Percentiles rank a stretch among this genome's conserved stretches.
Conservation (phyloP, 257 asterid species). For the Striga asiatica region DNA sequence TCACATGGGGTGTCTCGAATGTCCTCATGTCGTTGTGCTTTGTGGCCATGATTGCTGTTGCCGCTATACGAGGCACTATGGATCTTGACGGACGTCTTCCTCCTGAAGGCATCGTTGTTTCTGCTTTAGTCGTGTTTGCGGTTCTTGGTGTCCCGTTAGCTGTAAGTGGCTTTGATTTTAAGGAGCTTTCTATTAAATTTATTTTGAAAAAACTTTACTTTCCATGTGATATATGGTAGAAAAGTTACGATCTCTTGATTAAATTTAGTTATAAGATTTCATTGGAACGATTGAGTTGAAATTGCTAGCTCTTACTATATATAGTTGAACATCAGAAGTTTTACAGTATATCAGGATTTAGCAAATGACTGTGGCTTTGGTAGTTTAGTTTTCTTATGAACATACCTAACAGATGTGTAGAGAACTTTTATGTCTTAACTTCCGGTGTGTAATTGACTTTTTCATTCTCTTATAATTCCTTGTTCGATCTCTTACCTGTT, state of each 20-base stretch:
- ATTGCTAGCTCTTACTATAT: not conserved
- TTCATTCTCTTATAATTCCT: not conserved
- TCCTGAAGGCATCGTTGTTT: slow-evolving; percentile 55
- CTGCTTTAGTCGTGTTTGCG: slow-evolving; percentile 52
- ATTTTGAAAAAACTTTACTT: no score
- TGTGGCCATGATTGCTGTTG: slow-evolving; percentile 53
- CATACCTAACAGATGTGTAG: no score
- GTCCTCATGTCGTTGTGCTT: slow-evolving; percentile 58
- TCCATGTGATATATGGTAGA: no score
- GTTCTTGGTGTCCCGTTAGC: slow-evolving; percentile 83
- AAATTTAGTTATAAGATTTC: not conserved
- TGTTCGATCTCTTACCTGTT: not conserved
- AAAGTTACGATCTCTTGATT: not conserved
- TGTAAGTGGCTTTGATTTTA: no score
- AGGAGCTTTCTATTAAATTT: no score
- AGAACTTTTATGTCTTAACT: no score
- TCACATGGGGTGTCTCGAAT: slow-evolving; percentile 81
- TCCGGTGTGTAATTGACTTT: not conserved
- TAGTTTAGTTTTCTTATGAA: not conserved
- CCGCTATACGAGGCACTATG: slow-evolving; percentile 37
- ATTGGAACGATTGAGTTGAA: not conserved
- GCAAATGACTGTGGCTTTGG: not conserved
- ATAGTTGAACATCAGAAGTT: not conserved
- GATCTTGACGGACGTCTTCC: slow-evolving; percentile 34
- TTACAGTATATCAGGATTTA: not conserved